phyloP scores from a whole-genome alignment of 176 grass and related monocot genomes.

The Cocos nucifera region DNA sequence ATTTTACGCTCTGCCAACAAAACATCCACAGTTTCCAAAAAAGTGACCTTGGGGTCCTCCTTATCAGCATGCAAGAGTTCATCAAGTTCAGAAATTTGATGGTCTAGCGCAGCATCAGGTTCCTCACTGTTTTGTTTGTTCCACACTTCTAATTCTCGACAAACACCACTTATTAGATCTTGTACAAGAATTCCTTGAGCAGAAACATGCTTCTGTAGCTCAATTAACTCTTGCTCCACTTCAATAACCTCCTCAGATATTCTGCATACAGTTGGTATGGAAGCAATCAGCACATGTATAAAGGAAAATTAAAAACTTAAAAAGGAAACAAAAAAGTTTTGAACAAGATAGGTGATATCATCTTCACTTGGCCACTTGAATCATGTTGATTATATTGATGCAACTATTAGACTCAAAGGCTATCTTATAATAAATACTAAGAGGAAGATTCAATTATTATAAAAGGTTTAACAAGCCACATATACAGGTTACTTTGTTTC shows the following conservation, averaged over 20 bases:
- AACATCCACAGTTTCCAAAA: slow-evolving; percentile 67
- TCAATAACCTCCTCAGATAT: slow-evolving; percentile 92
- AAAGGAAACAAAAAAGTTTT: no score
- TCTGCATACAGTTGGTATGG: slow-evolving; percentile 20
- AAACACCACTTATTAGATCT: slow-evolving; percentile 87
- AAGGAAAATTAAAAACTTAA: no score
- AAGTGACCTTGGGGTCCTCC: slow-evolving; percentile 45
- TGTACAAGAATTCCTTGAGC: slow-evolving; percentile 88
- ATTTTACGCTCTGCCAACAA: slow-evolving; percentile 76
- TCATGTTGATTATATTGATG: no score
- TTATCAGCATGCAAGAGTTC: slow-evolving; percentile 45
- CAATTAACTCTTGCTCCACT: slow-evolving; percentile 84
- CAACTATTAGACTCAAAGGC: no score
- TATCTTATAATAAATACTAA: no score
- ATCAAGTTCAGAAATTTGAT: slow-evolving; percentile 39
- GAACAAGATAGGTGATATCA: no score
- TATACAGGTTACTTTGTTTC: no score
- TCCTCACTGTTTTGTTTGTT: slow-evolving; percentile 46
- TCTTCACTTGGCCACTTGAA: no score
- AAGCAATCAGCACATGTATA: no score
- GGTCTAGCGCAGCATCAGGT: slow-evolving; percentile 34
- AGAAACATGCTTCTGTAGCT: slow-evolving; percentile 77
- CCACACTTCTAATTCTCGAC: slow-evolving; percentile 68
- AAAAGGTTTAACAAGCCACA: no score
- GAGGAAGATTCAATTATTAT: no score